Evolutionary conservation across 306 rosid species (phyloP).

Genomic region (Rubus parviflorus): DNA sequence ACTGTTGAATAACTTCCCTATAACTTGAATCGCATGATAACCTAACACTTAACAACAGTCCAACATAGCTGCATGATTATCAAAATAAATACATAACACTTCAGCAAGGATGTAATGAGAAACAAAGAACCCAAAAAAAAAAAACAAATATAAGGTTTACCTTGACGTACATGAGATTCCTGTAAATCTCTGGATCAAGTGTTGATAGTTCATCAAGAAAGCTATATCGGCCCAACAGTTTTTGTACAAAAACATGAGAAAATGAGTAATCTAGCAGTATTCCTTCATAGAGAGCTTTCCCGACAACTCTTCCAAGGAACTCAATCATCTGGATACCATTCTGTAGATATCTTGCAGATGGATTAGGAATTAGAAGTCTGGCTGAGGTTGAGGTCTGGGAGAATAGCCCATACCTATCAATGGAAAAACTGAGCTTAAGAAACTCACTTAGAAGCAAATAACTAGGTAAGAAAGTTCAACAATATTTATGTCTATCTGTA

Average conservation of each 20-base stretch:
- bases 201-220: slow-evolving; percentile 94
- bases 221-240: slow-evolving; percentile 93
- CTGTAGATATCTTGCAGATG: slow-evolving; percentile 82
- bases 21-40: background rate
- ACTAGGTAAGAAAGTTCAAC: slow-evolving; percentile 18
- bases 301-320: slow-evolving; percentile 96
- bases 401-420: slow-evolving; percentile 77
- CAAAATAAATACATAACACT: background rate
- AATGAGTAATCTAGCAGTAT: slow-evolving; percentile 94
- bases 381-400: slow-evolving; percentile 87
- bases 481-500: slow-evolving; percentile 1
- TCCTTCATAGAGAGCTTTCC: slow-evolving; percentile 98
- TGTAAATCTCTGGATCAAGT: slow-evolving; percentile 89
- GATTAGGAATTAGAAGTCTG: slow-evolving; percentile 76
- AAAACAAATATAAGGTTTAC: slow-evolving; percentile 41
- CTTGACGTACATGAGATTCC: slow-evolving; percentile 94
- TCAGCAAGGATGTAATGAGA: background rate
- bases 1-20: background rate
- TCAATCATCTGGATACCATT: slow-evolving; percentile 97
- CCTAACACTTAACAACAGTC: background rate
- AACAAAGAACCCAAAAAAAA: background rate
- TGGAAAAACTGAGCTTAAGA: slow-evolving; percentile 27
- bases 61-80: background rate
- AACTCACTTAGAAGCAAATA: slow-evolving; percentile 28
- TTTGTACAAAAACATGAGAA: slow-evolving; percentile 89